Evolutionary conservation across 2,329 filamentous ascomycete genomes (phyloP).

Genomic region (Coleophoma eucalyptorum): DNA sequence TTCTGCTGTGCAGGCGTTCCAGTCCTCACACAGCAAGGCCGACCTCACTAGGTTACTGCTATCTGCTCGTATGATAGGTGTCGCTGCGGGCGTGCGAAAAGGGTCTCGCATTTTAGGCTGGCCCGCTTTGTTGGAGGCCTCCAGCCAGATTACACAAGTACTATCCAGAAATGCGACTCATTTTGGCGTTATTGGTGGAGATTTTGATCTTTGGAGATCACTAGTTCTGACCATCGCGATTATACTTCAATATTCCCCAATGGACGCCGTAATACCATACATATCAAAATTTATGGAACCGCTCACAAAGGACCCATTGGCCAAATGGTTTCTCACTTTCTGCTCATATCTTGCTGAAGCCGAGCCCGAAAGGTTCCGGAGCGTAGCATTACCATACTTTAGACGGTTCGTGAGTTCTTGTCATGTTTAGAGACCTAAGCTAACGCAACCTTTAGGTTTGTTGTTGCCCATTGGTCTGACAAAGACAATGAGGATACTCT

Average conservation of each 20-base stretch:
- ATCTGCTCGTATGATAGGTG: slow-evolving; percentile 59
- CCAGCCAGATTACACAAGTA: slow-evolving; percentile 47
- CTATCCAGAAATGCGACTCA: slow-evolving; percentile 32
- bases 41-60: slow-evolving; percentile 41
- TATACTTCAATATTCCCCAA: slow-evolving; percentile 70
- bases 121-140: slow-evolving; percentile 34
- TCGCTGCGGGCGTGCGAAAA: slow-evolving; percentile 74
- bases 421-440: not conserved
- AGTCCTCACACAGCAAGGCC: slow-evolving; percentile 26
- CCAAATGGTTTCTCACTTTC: slow-evolving; percentile 76
- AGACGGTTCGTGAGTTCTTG: slow-evolving; percentile 53
- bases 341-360: slow-evolving; percentile 78
- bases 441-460: slow-evolving; percentile 52
- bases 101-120: slow-evolving; percentile 73
- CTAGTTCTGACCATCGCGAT: slow-evolving; percentile 59
- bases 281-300: slow-evolving; percentile 62
- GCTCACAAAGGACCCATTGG: slow-evolving; percentile 62
- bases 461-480: slow-evolving; percentile 70
- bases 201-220: slow-evolving; percentile 49
- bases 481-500: slow-evolving; percentile 62
- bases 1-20: slow-evolving; percentile 33
- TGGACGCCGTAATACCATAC: slow-evolving; percentile 72
- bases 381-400: slow-evolving; percentile 75
- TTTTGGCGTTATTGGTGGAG: slow-evolving; percentile 21
- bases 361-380: slow-evolving; percentile 69